Conservation (phyloP, 2,329 filamentous ascomycete genomes). For the Colletotrichum karsti region DNA sequence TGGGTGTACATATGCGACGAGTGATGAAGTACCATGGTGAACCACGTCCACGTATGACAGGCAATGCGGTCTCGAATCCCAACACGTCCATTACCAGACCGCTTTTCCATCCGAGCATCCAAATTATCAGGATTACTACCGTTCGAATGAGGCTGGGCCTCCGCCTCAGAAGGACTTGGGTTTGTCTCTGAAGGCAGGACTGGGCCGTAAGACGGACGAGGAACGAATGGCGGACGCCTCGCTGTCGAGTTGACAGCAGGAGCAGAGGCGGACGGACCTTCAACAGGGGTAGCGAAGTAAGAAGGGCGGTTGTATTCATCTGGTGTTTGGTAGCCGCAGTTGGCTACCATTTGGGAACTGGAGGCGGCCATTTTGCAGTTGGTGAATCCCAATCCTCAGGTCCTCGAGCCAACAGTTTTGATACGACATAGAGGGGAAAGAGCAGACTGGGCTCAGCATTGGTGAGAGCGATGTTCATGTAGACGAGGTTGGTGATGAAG, state of each 20-base stretch:
- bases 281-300: constrained; percentile 35
- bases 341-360: constrained; percentile 38
- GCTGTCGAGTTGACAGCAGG: background rate
- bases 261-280: background rate
- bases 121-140: constrained; percentile 42
- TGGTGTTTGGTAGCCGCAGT: constrained; percentile 48
- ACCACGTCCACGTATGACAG: constrained; percentile 78
- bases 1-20: background rate
- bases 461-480: constrained; percentile 60
- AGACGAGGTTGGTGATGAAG: constrained; percentile 62
- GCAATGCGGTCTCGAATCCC: constrained; percentile 59
- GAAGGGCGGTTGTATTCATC: constrained; percentile 41
- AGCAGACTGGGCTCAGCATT: constrained; percentile 57
- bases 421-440: constrained; percentile 56
- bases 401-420: constrained; percentile 55
- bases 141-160: constrained; percentile 30
- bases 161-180: constrained; percentile 10
- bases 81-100: constrained; percentile 39
- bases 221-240: constrained; percentile 19
- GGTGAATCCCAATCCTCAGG: constrained; percentile 55
- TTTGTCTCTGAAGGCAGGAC: background rate
- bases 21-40: constrained; percentile 61
- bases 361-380: constrained; percentile 45
- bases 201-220: constrained; percentile 22
- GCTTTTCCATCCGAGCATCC: constrained; percentile 37